Conservation (phyloP, 345 rosid genomes). For the Mangifera indica region DNA sequence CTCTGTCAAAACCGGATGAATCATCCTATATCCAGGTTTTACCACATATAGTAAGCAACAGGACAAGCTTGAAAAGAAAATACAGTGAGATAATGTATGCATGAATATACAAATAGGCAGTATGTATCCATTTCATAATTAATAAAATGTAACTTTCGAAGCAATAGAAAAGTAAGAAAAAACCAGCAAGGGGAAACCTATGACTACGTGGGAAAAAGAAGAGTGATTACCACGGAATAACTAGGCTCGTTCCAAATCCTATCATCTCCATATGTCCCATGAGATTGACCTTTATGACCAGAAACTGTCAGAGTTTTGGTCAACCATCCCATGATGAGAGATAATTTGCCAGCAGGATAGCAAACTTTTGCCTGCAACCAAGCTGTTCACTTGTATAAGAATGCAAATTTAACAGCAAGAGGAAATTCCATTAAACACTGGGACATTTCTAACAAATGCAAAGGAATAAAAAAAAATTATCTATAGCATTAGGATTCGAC, state of each 20-base stretch:
- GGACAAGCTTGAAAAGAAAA: conserved; percentile 7
- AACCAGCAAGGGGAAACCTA: conserved; percentile 2
- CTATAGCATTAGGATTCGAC: background rate
- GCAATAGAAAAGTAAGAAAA: background rate
- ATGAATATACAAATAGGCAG: conserved; percentile 8
- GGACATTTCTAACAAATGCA: background rate
- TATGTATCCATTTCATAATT: conserved; percentile 10
- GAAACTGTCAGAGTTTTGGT: conserved; percentile 73
- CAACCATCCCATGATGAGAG: conserved; percentile 75
- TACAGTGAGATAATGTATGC: background rate
- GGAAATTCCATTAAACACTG: conserved; percentile 2
- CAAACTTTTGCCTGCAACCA: conserved; percentile 39
- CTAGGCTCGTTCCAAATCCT: conserved; percentile 52
- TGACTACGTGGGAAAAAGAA: background rate
- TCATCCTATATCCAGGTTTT: conserved; percentile 54
- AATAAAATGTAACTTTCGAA: background rate
- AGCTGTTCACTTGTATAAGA: conserved; percentile 18
- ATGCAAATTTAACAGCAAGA: conserved; percentile 20
- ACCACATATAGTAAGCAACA: conserved; percentile 9
- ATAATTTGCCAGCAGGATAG: conserved; percentile 20
- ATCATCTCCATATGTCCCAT: conserved; percentile 50
- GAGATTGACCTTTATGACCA: conserved; percentile 48
- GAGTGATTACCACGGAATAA: conserved; percentile 54
- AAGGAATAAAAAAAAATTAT: background rate
- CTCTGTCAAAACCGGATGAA: conserved; percentile 74